Evolutionary conservation across 2,329 filamentous ascomycete species (phyloP), one percentile per base, ranked within the genome.

Genomic region (Magnaporthiopsis incrustans): DNA sequence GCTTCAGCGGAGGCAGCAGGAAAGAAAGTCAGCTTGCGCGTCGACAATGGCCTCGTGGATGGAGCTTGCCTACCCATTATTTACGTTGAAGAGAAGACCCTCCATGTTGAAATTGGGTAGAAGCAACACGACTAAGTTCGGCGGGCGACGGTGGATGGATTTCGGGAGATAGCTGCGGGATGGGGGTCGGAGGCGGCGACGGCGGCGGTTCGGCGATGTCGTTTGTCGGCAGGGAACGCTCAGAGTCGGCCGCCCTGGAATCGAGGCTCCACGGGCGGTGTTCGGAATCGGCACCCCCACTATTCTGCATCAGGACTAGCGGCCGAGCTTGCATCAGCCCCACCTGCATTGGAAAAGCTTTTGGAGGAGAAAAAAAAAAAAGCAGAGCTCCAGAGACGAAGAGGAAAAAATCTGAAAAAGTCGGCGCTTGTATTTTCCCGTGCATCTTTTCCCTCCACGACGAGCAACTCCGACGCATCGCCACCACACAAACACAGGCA

Each of bases 61-160:
- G 11, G 50, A 2, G 14, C 3, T 4, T 5, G 74, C 84, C 68
- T 81, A 94, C 89, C 93, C 93, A 78, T 91, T 93, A 78, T 96
- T 92, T 68, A 94, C 90, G 79, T 97, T 97, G 81, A 95, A 97
- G 72, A 92, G 89, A 59, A 97, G 87, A 66, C 92, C 92, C 82
- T 97, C 92, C 92, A 96, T 97, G 66, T 73, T 81, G 44, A 11
- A 22, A 25, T 25, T 53, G 22, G 7, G 22, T 6, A 25, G 22
- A 11, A 25, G 22, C 22, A 25, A 53, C 7, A 50, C 4, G n/a
- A 10, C 8, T 53, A 0, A 5, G n/a, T 2, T 53, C 18, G 18
- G 44, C 8, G 2, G 22, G 14, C 44, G 15, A 10, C 22, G 7
- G 44, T 7, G 44, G 44, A 25, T 53, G 44, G 44, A 6, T 11